These are phyloP conservation scores for Irpex sp. DNA, from an alignment of 1,284 basidiomycete genomes.

Conservation along the genomic window DNA sequence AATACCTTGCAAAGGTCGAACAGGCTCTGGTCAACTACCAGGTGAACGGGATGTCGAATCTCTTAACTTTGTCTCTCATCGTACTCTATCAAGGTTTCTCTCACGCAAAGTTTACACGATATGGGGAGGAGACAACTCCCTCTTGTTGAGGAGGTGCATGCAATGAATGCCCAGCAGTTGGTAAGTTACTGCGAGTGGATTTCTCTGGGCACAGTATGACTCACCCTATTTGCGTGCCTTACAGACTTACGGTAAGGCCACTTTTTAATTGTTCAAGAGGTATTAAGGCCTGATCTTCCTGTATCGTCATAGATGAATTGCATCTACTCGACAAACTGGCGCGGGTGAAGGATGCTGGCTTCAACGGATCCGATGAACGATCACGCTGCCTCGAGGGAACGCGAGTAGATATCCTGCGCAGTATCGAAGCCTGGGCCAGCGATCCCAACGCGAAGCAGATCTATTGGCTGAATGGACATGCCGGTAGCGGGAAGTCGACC, in stretches of 20 bases:
- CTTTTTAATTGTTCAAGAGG: not conserved
- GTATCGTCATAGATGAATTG: not conserved
- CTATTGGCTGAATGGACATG: conserved; percentile 15
- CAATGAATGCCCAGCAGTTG: too few species aligned
- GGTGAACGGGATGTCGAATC: not conserved
- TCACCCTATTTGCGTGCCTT: too few species aligned
- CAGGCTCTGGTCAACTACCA: not conserved
- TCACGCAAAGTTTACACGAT: not conserved
- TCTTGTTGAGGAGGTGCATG: too few species aligned
- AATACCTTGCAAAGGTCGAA: not conserved
- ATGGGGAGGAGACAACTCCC: not conserved
- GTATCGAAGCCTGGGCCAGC: not conserved
- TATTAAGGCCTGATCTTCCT: not conserved
- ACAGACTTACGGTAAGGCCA: too few species aligned
- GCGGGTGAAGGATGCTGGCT: not conserved
- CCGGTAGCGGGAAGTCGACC: conserved; percentile 18
- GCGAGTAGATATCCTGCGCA: not conserved
- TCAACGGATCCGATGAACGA: not conserved
- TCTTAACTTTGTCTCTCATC: not conserved
- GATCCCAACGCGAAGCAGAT: not conserved
- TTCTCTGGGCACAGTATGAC: too few species aligned
- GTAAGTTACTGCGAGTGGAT: too few species aligned
- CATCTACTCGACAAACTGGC: not conserved
- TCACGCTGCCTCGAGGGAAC: not conserved
- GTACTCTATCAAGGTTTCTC: not conserved